Conservation (phyloP, 169 alveolate genomes). For the Cryptosporidium tyzzeri region DNA sequence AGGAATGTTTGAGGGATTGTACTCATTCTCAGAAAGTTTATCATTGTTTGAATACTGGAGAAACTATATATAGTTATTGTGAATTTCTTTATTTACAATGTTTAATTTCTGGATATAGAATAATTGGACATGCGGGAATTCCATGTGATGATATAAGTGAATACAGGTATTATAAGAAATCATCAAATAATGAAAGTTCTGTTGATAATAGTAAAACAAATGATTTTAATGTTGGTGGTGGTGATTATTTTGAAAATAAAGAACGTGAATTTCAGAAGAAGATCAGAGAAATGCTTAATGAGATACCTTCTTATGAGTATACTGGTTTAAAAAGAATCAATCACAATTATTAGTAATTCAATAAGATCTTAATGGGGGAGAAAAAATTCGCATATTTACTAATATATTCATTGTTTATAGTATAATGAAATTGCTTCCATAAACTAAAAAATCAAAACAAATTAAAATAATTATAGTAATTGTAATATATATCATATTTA, state of each 20-base stretch:
- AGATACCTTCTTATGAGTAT: slow-evolving; percentile 57
- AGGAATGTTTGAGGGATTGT: slow-evolving; percentile 70
- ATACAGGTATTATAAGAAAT: slow-evolving; percentile 1
- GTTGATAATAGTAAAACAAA: not conserved
- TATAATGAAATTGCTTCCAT: slow-evolving; percentile 47
- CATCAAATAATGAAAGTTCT: not conserved
- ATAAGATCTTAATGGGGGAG: not conserved
- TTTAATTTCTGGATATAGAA: slow-evolving; percentile 27
- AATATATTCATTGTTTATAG: not conserved
- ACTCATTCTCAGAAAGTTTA: slow-evolving; percentile 32
- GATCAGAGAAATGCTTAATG: slow-evolving; percentile 43
- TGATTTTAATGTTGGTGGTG: not conserved
- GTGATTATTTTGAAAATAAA: not conserved
- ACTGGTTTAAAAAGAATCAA: slow-evolving; percentile 31
- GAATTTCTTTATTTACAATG: slow-evolving; percentile 64
- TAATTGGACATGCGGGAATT: slow-evolving; percentile 49
- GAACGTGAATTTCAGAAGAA: slow-evolving; percentile 42
- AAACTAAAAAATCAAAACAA: slow-evolving; percentile 1
- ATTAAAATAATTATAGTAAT: not conserved
- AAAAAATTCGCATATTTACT: too few species aligned
- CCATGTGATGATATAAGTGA: slow-evolving; percentile 66
- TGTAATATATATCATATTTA: not conserved
- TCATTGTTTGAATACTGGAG: slow-evolving; percentile 72
- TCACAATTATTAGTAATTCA: slow-evolving; percentile 7
- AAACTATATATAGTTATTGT: slow-evolving; percentile 63